These are phyloP conservation scores for Ceratocystis huliohia DNA, from an alignment of 2,329 filamentous ascomycete genomes.

Conservation along the genomic window DNA sequence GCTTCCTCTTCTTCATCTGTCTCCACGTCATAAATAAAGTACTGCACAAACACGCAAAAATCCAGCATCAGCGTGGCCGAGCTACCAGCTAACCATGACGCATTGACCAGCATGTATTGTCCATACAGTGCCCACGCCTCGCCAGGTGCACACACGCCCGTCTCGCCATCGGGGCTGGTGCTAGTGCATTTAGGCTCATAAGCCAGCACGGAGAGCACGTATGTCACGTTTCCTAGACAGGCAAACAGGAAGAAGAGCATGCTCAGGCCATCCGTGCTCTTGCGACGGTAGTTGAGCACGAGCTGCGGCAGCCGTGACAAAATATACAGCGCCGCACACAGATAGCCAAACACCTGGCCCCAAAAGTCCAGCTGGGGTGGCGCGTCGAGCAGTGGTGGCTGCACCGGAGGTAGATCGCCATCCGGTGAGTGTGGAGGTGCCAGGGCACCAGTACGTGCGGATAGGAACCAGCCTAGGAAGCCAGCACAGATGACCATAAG, in stretches of 20 bases:
- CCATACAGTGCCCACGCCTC: constrained; percentile 59
- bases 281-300: constrained; percentile 80
- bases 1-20: constrained; percentile 28
- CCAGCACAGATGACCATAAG: constrained; percentile 75
- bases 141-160: constrained; percentile 44
- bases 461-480: constrained; percentile 73
- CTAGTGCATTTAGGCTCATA: constrained; percentile 60
- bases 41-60: constrained; percentile 77
- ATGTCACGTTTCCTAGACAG: constrained; percentile 87
- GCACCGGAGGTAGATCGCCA: constrained; percentile 29
- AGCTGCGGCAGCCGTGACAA: constrained; percentile 82
- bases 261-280: constrained; percentile 84
- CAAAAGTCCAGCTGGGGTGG: constrained; percentile 52
- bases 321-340: constrained; percentile 81
- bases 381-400: constrained; percentile 27
- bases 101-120: constrained; percentile 75
- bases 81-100: constrained; percentile 82
- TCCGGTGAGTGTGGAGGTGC: neutral
- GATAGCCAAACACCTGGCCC: constrained; percentile 86
- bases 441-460: constrained; percentile 29
- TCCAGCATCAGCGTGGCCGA: constrained; percentile 78
- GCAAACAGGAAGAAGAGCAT: constrained; percentile 95
- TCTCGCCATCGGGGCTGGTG: constrained; percentile 23
- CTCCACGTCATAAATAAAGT: constrained; percentile 62
- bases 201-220: constrained; percentile 81